Evolutionary conservation across 768 basidiomycete genomes (phyloP).

Genomic region (Suillus variegatus): DNA sequence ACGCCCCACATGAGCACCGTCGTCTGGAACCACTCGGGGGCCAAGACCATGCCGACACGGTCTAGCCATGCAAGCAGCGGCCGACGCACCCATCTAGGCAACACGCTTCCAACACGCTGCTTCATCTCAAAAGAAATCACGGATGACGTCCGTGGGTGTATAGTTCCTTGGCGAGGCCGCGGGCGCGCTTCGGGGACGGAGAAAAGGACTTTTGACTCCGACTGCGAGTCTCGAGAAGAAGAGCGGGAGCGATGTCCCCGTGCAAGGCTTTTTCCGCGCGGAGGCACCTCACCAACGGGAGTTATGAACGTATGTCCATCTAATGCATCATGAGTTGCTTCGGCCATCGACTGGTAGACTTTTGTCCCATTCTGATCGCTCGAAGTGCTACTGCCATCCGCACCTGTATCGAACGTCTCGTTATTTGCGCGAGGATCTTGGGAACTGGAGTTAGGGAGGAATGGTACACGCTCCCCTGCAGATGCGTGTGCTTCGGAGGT

Average conservation of each 20-base stretch:
- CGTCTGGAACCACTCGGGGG: constrained; percentile 74
- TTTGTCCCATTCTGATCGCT: constrained; percentile 24
- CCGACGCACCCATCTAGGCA: constrained; percentile 56
- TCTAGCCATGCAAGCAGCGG: constrained; percentile 71
- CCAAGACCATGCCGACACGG: constrained; percentile 67
- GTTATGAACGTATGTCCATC: constrained; percentile 26
- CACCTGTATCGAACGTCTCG: constrained; percentile 25
- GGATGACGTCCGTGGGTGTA: constrained; percentile 38
- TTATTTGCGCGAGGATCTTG: constrained; percentile 14
- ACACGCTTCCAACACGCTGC: constrained; percentile 39
- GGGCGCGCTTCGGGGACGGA: constrained; percentile 7
- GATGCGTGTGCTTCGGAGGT: constrained; percentile 18
- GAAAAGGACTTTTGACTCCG: constrained; percentile 20
- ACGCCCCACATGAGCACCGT: constrained; percentile 78
- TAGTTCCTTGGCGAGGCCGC: constrained; percentile 10
- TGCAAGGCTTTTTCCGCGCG: constrained; percentile 24
- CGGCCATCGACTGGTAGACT: constrained; percentile 30
- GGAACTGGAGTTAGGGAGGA: constrained; percentile 18
- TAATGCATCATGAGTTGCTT: constrained; percentile 28
- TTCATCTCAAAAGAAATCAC: constrained; percentile 39
- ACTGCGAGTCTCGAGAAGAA: constrained; percentile 5
- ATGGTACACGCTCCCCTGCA: constrained; percentile 29
- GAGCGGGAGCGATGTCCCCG: constrained; percentile 32
- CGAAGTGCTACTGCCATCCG: constrained; percentile 16
- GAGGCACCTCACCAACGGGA: constrained; percentile 29